phyloP scores from a whole-genome alignment of 495 filamentous ascomycete species.

The Aspergillus mulundensis region DNA sequence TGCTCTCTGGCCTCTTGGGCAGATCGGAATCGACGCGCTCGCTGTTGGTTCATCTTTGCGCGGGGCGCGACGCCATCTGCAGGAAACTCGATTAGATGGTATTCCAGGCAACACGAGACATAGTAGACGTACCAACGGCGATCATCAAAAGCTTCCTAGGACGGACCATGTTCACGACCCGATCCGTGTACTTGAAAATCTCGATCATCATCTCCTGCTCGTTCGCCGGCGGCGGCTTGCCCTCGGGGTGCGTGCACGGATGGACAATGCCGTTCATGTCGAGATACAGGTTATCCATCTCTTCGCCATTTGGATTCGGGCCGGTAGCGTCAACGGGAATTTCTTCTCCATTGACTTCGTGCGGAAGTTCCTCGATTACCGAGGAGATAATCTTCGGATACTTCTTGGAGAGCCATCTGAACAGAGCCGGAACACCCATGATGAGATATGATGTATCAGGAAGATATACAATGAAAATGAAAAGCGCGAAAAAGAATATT shows the following conservation, averaged over 20 bases:
- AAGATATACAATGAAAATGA: background rate
- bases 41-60: slow-evolving; percentile 98
- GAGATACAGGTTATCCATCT: slow-evolving; percentile 95
- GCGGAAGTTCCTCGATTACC: slow-evolving; percentile 80
- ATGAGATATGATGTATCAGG: slow-evolving; percentile 26
- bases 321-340: slow-evolving; percentile 79
- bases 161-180: slow-evolving; percentile 96
- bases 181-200: slow-evolving; percentile 94
- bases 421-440: slow-evolving; percentile 94
- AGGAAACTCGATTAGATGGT: slow-evolving; percentile 7
- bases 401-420: slow-evolving; percentile 90
- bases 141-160: slow-evolving; percentile 96
- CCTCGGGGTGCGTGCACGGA: slow-evolving; percentile 97
- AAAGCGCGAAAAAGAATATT: slow-evolving; percentile 4
- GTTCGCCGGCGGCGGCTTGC: slow-evolving; percentile 80
- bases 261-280: slow-evolving; percentile 99
- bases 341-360: slow-evolving; percentile 70
- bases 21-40: slow-evolving; percentile 83
- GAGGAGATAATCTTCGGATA: slow-evolving; percentile 94
- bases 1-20: slow-evolving; percentile 93
- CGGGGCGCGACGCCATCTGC: slow-evolving; percentile 88
- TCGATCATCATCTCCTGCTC: slow-evolving; percentile 99
- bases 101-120: background rate
- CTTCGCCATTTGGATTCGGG: slow-evolving; percentile 95
- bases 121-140: slow-evolving; percentile 72